phyloP scores from a whole-genome alignment of 2,329 filamentous ascomycete species.

The Waltergamsia citrina region DNA sequence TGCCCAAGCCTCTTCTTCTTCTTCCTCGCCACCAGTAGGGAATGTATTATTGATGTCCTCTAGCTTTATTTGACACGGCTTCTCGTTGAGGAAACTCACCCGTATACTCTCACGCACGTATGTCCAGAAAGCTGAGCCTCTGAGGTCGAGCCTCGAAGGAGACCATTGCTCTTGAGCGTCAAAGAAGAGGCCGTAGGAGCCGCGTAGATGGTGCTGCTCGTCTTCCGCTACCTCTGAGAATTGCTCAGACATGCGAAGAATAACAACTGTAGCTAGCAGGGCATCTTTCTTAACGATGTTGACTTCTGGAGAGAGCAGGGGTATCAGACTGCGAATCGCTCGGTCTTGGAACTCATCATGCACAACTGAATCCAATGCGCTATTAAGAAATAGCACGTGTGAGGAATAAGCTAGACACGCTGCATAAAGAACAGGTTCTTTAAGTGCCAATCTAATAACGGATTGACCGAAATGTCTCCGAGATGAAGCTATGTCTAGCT shows the following conservation, averaged over 20 bases:
- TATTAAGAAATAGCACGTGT: neutral
- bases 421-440: constrained; percentile 1
- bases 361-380: constrained; percentile 1
- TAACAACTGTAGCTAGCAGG: constrained; percentile 3
- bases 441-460: constrained; percentile 1
- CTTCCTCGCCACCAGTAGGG: constrained; percentile 18
- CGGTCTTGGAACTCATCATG: neutral
- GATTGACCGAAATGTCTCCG: neutral
- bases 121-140: constrained; percentile 3
- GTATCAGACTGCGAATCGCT: neutral
- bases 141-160: neutral
- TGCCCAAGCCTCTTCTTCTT: constrained; percentile 20
- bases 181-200: constrained; percentile 2
- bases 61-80: constrained; percentile 2
- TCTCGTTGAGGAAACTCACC: constrained; percentile 2
- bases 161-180: neutral
- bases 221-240: constrained; percentile 4
- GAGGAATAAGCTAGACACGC: constrained; percentile 4
- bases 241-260: constrained; percentile 5
- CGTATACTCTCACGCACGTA: constrained; percentile 4
- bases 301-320: neutral
- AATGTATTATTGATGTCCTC: constrained; percentile 14
- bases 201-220: constrained; percentile 1
- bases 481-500: constrained; percentile 1
- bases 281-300: neutral